These are phyloP conservation scores for Lentinula guzmanii DNA, from an alignment of 768 basidiomycete species.

Conservation along the genomic window DNA sequence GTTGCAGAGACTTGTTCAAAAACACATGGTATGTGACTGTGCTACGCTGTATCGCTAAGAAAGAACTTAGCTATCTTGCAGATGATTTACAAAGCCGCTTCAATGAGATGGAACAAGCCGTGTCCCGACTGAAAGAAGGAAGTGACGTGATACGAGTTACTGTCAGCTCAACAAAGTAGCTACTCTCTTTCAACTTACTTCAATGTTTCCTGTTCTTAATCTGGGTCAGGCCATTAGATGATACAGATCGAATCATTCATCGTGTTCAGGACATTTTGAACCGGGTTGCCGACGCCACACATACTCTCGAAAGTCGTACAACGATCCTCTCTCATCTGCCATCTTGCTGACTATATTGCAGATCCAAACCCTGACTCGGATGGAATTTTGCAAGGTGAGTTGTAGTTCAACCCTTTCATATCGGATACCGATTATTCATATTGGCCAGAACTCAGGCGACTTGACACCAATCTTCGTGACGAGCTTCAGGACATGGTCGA, in stretches of 20 bases:
- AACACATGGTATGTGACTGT: conserved; percentile 52
- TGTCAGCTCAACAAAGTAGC: conserved; percentile 42
- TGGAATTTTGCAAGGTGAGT: conserved; percentile 44
- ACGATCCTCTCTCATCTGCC: not conserved
- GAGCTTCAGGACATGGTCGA: conserved; percentile 43
- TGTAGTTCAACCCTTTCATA: not conserved
- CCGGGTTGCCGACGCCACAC: conserved; percentile 44
- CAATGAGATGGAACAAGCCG: conserved; percentile 44
- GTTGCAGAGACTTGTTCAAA: conserved; percentile 67
- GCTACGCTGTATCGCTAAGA: not conserved
- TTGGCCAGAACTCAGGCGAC: conserved; percentile 52
- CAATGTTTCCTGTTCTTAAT: not conserved
- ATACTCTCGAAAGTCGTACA: conserved; percentile 43
- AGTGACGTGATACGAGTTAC: conserved; percentile 52
- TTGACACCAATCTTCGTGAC: conserved; percentile 54
- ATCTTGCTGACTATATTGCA: conserved; percentile 10
- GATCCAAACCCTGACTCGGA: conserved; percentile 47
- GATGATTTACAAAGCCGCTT: conserved; percentile 57
- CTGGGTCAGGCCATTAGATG: conserved; percentile 46
- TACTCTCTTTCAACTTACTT: not conserved
- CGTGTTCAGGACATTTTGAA: conserved; percentile 57
- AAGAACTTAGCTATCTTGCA: conserved; percentile 17
- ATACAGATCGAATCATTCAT: conserved; percentile 48
- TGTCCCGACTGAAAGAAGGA: conserved; percentile 49
- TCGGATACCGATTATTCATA: not conserved